Percentiles rank a stretch among this genome's conserved stretches.
Conservation (phyloP, 495 filamentous ascomycete species). For the Xylona heveae region DNA sequence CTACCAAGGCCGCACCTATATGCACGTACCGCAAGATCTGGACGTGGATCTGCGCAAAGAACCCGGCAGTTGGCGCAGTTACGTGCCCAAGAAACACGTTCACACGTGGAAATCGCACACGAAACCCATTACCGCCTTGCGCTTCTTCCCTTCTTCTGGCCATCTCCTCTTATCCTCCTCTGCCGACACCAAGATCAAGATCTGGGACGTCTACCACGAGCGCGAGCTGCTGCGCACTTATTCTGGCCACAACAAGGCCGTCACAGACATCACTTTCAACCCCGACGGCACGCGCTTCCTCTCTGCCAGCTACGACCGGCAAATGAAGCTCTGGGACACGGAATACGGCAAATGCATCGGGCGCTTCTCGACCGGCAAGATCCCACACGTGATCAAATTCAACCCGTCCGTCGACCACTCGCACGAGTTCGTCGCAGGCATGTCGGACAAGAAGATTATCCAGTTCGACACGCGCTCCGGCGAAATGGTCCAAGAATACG, state of each 20-base stretch:
- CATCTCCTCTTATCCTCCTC: conserved; percentile 73
- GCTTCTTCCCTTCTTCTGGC: conserved; percentile 69
- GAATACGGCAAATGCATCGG: conserved; percentile 77
- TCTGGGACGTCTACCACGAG: conserved; percentile 85
- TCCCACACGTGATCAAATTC: conserved; percentile 85
- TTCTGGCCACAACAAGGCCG: conserved; percentile 71
- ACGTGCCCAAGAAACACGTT: conserved; percentile 76
- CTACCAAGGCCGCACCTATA: conserved; percentile 80
- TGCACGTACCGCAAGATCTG: conserved; percentile 92
- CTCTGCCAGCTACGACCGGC: conserved; percentile 77
- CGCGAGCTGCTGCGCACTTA: conserved; percentile 76
- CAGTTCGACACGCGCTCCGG: conserved; percentile 82
- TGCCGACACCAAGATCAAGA: conserved; percentile 77
- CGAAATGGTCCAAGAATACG: conserved; percentile 88
- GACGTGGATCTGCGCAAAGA: conserved; percentile 78
- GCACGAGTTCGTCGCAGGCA: conserved; percentile 84
- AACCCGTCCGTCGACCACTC: conserved; percentile 56
- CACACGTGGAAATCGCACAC: conserved; percentile 78
- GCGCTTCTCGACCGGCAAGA: conserved; percentile 80
- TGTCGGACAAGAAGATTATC: conserved; percentile 97
- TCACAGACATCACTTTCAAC: conserved; percentile 81
- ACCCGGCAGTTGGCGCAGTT: conserved; percentile 59
- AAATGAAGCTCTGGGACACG: conserved; percentile 96
- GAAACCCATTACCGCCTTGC: conserved; percentile 66
- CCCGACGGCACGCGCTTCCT: conserved; percentile 66